Evolutionary conservation across 2,329 filamentous ascomycete species (phyloP).

Genomic region (Penicillium aurantiogriseum): DNA sequence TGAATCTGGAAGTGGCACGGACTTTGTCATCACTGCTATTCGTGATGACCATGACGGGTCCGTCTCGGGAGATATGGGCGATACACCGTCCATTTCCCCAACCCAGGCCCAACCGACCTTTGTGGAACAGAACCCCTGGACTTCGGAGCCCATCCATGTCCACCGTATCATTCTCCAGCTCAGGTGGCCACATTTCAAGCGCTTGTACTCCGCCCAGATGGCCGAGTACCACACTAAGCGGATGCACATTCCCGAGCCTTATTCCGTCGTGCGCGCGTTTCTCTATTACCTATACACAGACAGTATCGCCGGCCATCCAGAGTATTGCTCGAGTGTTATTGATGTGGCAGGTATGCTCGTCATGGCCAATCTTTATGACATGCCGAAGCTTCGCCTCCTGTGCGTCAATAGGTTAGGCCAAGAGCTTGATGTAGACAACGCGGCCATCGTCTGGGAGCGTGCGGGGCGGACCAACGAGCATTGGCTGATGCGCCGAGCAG

Average conservation of each 20-base stretch:
- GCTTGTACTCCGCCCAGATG: constrained; percentile 92
- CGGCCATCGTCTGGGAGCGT: constrained; percentile 94
- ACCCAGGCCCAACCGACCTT: constrained; percentile 33
- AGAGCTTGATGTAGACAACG: constrained; percentile 91
- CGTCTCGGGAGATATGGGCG: constrained; percentile 53
- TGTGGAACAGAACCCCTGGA: constrained; percentile 44
- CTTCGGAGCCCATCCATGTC: constrained; percentile 84
- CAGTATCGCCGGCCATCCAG: constrained; percentile 66
- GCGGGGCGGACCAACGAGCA: constrained; percentile 87
- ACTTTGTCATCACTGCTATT: constrained; percentile 87
- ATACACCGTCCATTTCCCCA: constrained; percentile 35
- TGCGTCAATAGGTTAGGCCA: constrained; percentile 87
- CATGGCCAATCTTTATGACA: constrained; percentile 97
- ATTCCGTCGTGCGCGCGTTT: constrained; percentile 89
- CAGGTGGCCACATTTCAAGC: constrained; percentile 93
- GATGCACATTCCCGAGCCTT: constrained; percentile 97
- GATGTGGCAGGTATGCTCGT: constrained; percentile 93
- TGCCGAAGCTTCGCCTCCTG: constrained; percentile 84
- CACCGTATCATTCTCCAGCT: constrained; percentile 92
- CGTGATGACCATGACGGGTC: constrained; percentile 57
- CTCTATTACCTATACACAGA: constrained; percentile 97
- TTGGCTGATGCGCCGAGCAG: constrained; percentile 86
- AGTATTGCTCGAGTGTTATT: constrained; percentile 63
- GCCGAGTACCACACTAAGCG: constrained; percentile 94
- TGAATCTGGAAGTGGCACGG: constrained; percentile 79